These are phyloP conservation scores for Lippia alba DNA, from an alignment of 305 asterid genomes.

Conservation along the genomic window DNA sequence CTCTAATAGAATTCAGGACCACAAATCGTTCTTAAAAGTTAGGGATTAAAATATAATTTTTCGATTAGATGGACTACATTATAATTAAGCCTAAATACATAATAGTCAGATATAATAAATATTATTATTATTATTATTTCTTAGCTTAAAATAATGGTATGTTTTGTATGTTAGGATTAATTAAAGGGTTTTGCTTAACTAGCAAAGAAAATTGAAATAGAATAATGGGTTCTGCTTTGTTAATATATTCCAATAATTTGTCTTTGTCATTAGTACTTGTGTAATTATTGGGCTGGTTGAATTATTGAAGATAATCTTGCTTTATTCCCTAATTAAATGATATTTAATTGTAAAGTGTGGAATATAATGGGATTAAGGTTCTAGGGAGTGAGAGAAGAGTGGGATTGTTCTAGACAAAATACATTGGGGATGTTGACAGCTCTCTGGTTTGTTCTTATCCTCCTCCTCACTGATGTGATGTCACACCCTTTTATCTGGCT, in stretches of 20 bases:
- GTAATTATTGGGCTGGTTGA: slow-evolving; percentile 11
- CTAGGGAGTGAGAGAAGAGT: not conserved
- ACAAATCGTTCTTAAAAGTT: no score
- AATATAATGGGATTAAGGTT: slow-evolving; percentile 17
- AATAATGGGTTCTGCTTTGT: not conserved
- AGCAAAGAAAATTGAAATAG: not conserved
- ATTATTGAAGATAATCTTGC: not conserved
- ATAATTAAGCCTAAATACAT: no score
- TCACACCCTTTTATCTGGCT: not conserved
- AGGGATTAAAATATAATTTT: no score
- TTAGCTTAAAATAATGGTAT: slow-evolving; percentile 30
- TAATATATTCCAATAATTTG: not conserved
- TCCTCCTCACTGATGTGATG: slow-evolving; percentile 50
- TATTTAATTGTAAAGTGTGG: not conserved
- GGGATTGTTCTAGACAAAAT: slow-evolving; percentile 53
- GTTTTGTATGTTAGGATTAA: no score
- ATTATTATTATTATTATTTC: not conserved
- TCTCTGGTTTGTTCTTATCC: slow-evolving; percentile 49
- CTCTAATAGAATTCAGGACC: no score
- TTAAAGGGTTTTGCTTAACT: slow-evolving; percentile 5
- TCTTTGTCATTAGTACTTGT: not conserved
- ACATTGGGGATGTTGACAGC: slow-evolving; percentile 44
- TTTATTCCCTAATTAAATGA: not conserved
- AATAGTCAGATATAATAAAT: no score
- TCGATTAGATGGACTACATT: no score